Evolutionary conservation across 139 green algal genomes (phyloP).

Genomic region (Tetratostichococcus sp.): DNA sequence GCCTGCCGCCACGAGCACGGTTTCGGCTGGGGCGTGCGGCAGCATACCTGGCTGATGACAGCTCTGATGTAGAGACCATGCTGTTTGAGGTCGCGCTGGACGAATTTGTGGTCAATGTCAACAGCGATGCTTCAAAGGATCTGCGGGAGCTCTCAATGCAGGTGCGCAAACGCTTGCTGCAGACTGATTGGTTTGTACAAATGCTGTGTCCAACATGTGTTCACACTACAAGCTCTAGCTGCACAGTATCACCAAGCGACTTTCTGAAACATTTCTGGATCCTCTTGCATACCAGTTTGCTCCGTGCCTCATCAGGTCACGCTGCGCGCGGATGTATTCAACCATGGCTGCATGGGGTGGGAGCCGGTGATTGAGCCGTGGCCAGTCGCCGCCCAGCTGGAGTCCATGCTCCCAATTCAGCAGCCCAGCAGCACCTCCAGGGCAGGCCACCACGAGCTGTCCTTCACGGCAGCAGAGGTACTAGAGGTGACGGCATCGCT

Average conservation of each 20-base stretch:
- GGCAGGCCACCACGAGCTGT: slow-evolving; percentile 8
- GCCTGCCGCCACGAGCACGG: not conserved
- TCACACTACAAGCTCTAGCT: too few relatives aligned
- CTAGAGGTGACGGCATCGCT: slow-evolving; percentile 50
- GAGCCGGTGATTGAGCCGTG: slow-evolving; percentile 74
- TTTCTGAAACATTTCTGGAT: too few relatives aligned
- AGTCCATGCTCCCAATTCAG: not conserved
- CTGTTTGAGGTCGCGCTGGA: not conserved
- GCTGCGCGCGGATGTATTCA: slow-evolving; percentile 53
- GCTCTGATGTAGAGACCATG: not conserved
- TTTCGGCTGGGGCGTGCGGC: not conserved
- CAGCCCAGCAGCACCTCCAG: not conserved
- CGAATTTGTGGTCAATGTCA: not conserved
- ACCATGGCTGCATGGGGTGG: slow-evolving; percentile 56
- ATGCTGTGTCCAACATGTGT: too few relatives aligned
- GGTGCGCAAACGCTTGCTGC: too few relatives aligned
- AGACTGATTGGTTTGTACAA: too few relatives aligned
- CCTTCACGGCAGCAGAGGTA: slow-evolving; percentile 2
- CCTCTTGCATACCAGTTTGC: too few relatives aligned
- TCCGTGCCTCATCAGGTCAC: not conserved
- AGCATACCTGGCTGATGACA: not conserved
- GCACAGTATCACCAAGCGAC: too few relatives aligned
- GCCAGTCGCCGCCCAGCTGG: slow-evolving; percentile 11
- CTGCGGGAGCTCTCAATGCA: not conserved
- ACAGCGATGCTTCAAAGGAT: not conserved